Conservation (phyloP, 306 rosid species). For the Senna siamea region DNA sequence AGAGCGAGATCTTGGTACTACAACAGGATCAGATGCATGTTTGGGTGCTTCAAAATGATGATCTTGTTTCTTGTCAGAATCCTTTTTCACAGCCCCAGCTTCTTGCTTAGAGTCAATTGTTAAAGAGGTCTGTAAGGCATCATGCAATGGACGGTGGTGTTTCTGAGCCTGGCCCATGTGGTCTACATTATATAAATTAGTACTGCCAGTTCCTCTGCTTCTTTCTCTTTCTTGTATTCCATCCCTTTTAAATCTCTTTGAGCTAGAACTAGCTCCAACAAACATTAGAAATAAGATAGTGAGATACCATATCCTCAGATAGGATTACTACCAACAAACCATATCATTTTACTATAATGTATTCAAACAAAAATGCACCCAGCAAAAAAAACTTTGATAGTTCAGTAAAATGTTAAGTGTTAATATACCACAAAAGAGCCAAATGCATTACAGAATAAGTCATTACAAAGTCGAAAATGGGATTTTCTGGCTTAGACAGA, state of each 20-base stretch:
- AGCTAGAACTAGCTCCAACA: constrained; percentile 52
- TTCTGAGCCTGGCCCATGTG: constrained; percentile 52
- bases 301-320: background rate
- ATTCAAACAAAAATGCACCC: constrained; percentile 4
- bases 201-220: constrained; percentile 46
- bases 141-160: constrained; percentile 45
- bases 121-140: constrained; percentile 39
- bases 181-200: constrained; percentile 45
- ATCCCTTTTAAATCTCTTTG: constrained; percentile 82
- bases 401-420: background rate
- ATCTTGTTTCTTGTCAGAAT: constrained; percentile 46
- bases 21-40: constrained; percentile 50
- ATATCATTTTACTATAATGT: background rate
- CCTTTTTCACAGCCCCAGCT: constrained; percentile 43
- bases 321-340: constrained; percentile 24
- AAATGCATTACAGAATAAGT: background rate
- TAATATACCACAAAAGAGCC: background rate
- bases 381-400: background rate
- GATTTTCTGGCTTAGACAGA: background rate
- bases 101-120: constrained; percentile 52
- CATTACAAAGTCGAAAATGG: background rate
- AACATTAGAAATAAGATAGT: constrained; percentile 20
- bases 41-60: constrained; percentile 50
- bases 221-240: constrained; percentile 53
- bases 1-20: constrained; percentile 62